phyloP scores from a whole-genome alignment of 345 rosid genomes.

The Excoecaria cochinchinensis region DNA sequence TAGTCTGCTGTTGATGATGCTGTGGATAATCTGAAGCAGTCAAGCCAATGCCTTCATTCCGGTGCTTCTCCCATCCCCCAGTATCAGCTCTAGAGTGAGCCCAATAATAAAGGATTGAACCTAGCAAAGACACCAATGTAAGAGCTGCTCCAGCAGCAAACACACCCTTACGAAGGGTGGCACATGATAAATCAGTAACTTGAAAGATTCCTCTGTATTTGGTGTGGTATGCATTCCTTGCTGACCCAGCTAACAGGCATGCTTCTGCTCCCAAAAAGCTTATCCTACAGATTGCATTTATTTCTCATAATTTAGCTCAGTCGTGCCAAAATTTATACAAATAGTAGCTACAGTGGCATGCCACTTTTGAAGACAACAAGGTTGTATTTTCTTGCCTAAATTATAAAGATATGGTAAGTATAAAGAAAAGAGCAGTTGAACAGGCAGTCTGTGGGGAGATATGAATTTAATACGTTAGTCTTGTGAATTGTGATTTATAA shows the following conservation, averaged over 20 bases:
- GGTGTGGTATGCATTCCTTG: constrained; percentile 81
- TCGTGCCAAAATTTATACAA: no score
- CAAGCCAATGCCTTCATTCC: constrained; percentile 71
- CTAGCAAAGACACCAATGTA: constrained; percentile 61
- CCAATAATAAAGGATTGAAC: constrained; percentile 73
- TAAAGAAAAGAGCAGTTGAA: background rate
- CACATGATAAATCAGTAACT: constrained; percentile 53
- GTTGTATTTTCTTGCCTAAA: no score
- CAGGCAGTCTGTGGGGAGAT: background rate
- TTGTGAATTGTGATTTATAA: background rate
- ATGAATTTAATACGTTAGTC: background rate
- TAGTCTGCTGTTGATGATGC: constrained; percentile 42
- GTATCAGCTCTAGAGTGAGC: constrained; percentile 87
- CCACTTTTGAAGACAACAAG: background rate
- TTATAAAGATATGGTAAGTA: background rate
- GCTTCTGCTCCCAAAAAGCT: constrained; percentile 94
- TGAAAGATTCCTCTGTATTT: constrained; percentile 58
- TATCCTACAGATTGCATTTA: constrained; percentile 46
- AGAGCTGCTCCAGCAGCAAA: constrained; percentile 95
- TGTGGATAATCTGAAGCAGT: constrained; percentile 42
- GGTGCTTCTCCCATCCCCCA: constrained; percentile 95
- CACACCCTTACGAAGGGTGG: constrained; percentile 85
- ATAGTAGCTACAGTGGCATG: background rate
- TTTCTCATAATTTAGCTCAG: background rate
- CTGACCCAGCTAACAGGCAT: constrained; percentile 91